A percentile compares a stretch with the other conserved stretches of the same genome.
Conservation (phyloP, 306 rosid species). For the apple (Malus domestica) region DNA sequence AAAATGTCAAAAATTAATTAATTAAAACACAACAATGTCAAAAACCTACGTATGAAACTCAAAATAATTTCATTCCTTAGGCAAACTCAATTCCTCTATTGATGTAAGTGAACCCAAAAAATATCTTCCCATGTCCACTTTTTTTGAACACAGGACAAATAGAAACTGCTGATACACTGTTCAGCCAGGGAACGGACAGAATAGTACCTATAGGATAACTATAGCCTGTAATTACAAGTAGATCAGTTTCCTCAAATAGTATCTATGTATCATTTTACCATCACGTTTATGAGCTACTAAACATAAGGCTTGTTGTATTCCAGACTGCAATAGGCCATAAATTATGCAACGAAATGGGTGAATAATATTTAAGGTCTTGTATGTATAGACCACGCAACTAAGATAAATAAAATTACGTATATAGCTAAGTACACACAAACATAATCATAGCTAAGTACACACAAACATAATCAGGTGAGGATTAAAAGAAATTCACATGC, state of each 20-base stretch:
- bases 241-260: neutral
- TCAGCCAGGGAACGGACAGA: neutral
- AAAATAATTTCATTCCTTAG: neutral
- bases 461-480: neutral
- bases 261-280: neutral
- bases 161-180: neutral
- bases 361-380: neutral
- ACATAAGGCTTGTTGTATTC: neutral
- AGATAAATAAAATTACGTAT: too few species aligned
- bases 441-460: neutral
- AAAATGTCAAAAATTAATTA: conserved; percentile 14
- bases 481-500: conserved; percentile 51
- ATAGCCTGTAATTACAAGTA: neutral
- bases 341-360: too few species aligned
- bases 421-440: neutral
- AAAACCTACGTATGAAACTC: neutral
- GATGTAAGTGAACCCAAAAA: neutral
- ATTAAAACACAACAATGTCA: neutral
- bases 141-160: neutral
- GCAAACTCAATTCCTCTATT: neutral
- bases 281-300: neutral
- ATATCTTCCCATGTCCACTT: neutral
- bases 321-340: neutral
- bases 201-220: neutral
- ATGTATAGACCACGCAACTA: neutral